Evolutionary conservation across 2,329 filamentous ascomycete genomes (phyloP).

Genomic region (Phaeosphaeria sp.): DNA sequence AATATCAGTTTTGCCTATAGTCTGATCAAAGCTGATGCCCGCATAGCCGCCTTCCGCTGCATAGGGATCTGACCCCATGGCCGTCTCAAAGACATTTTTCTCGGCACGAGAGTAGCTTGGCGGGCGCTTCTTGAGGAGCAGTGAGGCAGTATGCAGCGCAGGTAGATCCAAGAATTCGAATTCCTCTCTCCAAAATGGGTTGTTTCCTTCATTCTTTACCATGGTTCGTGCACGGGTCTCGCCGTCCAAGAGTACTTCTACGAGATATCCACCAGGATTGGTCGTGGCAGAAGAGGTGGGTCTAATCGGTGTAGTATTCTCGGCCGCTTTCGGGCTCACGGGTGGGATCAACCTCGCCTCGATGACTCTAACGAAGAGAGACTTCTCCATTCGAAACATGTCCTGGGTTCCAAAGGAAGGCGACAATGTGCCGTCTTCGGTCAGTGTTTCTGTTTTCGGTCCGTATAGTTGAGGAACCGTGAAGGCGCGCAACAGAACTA

Average conservation of each 20-base stretch:
- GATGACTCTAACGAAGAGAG: conserved; percentile 65
- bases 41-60: conserved; percentile 52
- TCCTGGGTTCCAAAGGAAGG: conserved; percentile 56
- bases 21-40: conserved; percentile 56
- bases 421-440: conserved; percentile 46
- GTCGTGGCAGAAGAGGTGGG: conserved; percentile 41
- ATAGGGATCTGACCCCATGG: conserved; percentile 37
- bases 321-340: conserved; percentile 45
- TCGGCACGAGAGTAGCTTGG: conserved; percentile 47
- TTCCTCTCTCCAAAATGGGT: conserved; percentile 83
- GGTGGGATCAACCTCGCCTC: conserved; percentile 64
- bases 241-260: conserved; percentile 80
- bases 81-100: conserved; percentile 48
- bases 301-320: conserved; percentile 33
- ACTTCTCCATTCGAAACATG: conserved; percentile 72
- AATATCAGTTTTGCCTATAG: conserved; percentile 79
- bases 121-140: conserved; percentile 72
- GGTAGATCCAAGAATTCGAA: conserved; percentile 80
- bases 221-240: conserved; percentile 79
- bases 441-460: conserved; percentile 58
- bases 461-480: conserved; percentile 91
- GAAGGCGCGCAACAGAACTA: conserved; percentile 88
- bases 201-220: conserved; percentile 72
- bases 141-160: conserved; percentile 71
- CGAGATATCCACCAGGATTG: conserved; percentile 71